Base-by-base conservation (phyloP, 2,329 filamentous ascomycete genomes). In the Trichoderma koningii region DNA sequence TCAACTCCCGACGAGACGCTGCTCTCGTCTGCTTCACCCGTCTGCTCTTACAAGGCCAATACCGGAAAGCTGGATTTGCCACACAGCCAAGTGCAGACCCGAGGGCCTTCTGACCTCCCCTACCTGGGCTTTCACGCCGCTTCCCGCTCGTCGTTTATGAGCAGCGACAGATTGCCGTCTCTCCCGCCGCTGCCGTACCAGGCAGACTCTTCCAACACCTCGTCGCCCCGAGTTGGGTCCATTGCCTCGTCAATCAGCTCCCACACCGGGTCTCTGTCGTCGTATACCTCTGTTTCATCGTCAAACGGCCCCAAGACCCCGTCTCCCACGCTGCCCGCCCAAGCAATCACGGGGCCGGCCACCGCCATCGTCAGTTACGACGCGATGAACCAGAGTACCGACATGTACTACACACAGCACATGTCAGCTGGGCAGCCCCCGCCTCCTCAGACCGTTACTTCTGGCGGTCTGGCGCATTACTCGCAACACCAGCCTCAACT, bases 11-110 rank as follows among this genome's bases (percentile, higher is more conserved):
- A 63, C 59, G 41, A 55, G 59, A 9, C 26, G 23, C 41, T 28
- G 42, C 42, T 42, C 59, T 63, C 38, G 59, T 63, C 59, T 63
- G 34, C 50, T 34, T 30, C 41, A 55, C 38, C 50, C 23, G n/a
- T 26, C 47, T 52, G n/a, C 45, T 52, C 53, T 59, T 59, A 44
- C 42, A 28, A 66, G 61, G 44, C 57, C 66, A 82, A 87, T 81
- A 89, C 87, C 91, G 91, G 87, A 89, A 95, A 93, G 84, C 92
- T 96, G 92, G 92, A 93, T 91, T 88, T 93, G 79, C 90, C 91
- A 81, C 91, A 91, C 85, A 48, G 28, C 26, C 64, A 66, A 57
- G 45, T 63, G 45, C 59, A 52, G 44, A 63, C 52, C 52, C 64
- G 60, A 48, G 47, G 52, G 60, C 51, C 38, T 30, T 57, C 64